These are phyloP conservation scores for Lichtheimia corymbifera DNA, from an alignment of 371 early-diverging fungal genomes.

Conservation along the genomic window DNA sequence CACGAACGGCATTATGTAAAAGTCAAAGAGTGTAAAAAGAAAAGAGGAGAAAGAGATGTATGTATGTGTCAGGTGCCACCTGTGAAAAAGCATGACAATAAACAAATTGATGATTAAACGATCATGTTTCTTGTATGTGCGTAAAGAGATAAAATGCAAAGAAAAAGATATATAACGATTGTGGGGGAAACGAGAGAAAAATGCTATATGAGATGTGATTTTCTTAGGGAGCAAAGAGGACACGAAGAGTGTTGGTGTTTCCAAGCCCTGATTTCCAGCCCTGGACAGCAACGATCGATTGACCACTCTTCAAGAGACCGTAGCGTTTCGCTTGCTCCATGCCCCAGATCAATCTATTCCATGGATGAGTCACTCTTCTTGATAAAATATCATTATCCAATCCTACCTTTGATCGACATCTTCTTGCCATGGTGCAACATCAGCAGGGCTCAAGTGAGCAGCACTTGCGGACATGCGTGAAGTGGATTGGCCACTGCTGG, in stretches of 20 bases:
- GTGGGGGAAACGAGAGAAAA: no score
- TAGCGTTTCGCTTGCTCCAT: conserved; percentile 11
- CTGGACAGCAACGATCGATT: conserved; percentile 80
- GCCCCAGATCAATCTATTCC: conserved; percentile 82
- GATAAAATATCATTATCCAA: no score
- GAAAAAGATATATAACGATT: no score
- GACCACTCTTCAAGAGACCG: conserved; percentile 65
- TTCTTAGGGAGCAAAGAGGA: conserved; percentile 49
- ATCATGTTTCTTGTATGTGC: no score
- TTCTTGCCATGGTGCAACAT: conserved; percentile 74
- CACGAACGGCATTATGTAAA: background rate
- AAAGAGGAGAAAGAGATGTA: background rate
- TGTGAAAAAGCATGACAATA: no score
- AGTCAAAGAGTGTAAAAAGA: background rate
- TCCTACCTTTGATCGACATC: conserved; percentile 85
- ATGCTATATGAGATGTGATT: no score
- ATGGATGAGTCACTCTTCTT: no score
- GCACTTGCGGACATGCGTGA: conserved; percentile 14
- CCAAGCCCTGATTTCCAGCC: conserved; percentile 79
- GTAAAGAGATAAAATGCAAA: no score
- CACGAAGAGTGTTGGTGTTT: conserved; percentile 85
- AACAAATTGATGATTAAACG: no score
- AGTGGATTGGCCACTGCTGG: conserved; percentile 15
- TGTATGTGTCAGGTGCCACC: background rate
- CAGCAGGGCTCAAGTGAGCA: conserved; percentile 32